A percentile compares a stretch with the other conserved stretches of the same genome.
Conservation (phyloP, 1,139 yeast genomes). For the Candida dubliniensis region DNA sequence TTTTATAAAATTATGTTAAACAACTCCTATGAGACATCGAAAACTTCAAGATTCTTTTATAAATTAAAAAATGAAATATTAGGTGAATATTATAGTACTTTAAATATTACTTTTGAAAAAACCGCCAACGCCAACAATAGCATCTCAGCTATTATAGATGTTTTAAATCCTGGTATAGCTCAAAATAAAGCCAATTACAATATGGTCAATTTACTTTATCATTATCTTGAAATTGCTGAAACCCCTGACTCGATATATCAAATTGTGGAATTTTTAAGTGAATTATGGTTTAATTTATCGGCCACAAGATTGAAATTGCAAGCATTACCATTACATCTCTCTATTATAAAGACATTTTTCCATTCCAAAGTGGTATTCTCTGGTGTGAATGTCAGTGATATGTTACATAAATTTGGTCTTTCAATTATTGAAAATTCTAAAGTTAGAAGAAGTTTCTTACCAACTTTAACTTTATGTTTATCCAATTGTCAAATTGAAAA, state of each 20-base stretch:
- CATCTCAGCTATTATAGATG: slow-evolving; percentile 11
- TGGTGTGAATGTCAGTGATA: slow-evolving; percentile 21
- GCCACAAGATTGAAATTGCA: slow-evolving; percentile 63
- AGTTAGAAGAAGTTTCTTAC: slow-evolving; percentile 71
- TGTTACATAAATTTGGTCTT: slow-evolving; percentile 37
- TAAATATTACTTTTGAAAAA: slow-evolving; percentile 13
- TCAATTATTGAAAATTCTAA: slow-evolving; percentile 52
- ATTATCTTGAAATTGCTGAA: slow-evolving; percentile 10
- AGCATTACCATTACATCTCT: slow-evolving; percentile 63
- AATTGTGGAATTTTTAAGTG: slow-evolving; percentile 33
- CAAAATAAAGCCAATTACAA: slow-evolving; percentile 27
- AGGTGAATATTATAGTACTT: slow-evolving; percentile 32
- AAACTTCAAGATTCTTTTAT: slow-evolving; percentile 37
- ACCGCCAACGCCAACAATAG: slow-evolving; percentile 1
- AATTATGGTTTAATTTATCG: slow-evolving; percentile 60
- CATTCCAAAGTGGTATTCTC: slow-evolving; percentile 20
- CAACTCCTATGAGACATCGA: slow-evolving; percentile 25
- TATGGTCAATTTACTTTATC: slow-evolving; percentile 20
- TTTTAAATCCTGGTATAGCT: slow-evolving; percentile 24
- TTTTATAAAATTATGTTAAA: slow-evolving; percentile 22
- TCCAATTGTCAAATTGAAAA: slow-evolving; percentile 39
- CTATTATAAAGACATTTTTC: slow-evolving; percentile 49
- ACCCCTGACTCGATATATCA: slow-evolving; percentile 7
- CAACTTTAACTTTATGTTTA: slow-evolving; percentile 50
- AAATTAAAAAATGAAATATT: slow-evolving; percentile 42